phyloP scores from a whole-genome alignment of 2,329 filamentous ascomycete species.

The Paraphaeosphaeria minitans region DNA sequence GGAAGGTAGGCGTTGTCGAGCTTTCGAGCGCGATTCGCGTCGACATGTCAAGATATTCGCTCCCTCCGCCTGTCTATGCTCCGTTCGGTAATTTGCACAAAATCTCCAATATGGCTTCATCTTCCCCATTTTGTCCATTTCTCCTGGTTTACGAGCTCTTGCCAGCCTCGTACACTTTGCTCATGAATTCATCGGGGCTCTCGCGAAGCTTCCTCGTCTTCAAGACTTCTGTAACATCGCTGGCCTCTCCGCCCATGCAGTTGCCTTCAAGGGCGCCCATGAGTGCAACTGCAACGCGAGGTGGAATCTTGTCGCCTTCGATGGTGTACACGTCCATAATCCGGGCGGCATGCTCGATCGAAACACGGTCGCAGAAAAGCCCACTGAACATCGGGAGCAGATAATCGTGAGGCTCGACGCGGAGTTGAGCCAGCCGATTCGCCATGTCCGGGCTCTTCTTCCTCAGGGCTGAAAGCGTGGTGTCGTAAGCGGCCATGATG shows the following conservation, averaged over 20 bases:
- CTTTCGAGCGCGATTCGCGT: neutral
- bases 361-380: conserved; percentile 65
- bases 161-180: conserved; percentile 41
- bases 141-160: conserved; percentile 24
- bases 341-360: conserved; percentile 71
- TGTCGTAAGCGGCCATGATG: conserved; percentile 70
- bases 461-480: conserved; percentile 69
- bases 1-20: neutral
- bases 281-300: conserved; percentile 73
- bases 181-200: conserved; percentile 40
- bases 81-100: neutral
- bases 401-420: conserved; percentile 55
- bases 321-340: conserved; percentile 85
- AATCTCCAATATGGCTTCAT: neutral
- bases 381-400: conserved; percentile 66
- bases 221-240: conserved; percentile 25
- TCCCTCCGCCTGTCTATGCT: neutral
- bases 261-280: conserved; percentile 59
- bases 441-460: conserved; percentile 69
- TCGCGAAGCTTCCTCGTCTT: conserved; percentile 23
- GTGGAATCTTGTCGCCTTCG: conserved; percentile 74
- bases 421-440: conserved; percentile 60
- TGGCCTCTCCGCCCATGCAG: conserved; percentile 42
- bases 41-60: neutral
- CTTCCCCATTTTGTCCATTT: neutral